Evolutionary conservation across 176 grass and related monocot species (phyloP), one percentile per base, ranked within the genome.

Genomic region (Oryza coarctata): DNA sequence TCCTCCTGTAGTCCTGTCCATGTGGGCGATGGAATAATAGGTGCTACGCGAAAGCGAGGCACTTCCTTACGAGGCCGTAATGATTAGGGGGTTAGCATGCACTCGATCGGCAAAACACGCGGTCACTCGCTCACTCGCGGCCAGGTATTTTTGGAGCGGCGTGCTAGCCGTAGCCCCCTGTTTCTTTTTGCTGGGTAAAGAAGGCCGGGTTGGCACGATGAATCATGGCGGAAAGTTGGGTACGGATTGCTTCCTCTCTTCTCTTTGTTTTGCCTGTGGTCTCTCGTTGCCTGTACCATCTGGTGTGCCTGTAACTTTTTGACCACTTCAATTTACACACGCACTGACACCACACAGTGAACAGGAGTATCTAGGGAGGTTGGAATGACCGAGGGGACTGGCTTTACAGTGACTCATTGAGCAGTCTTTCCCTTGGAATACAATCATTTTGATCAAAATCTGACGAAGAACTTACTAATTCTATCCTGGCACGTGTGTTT

Each of bases 111-210:
- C 49, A 7, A 55, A 22, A 22, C 50, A 15, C 50, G 18, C 50
- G 9, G 18, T 55, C 50, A 55, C 50, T 55, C 18, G 18, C 18
- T 55, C 18, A 6, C 18, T 5, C 38, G 20, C 50, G 47, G 69
- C 77, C 45, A 68, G 87, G 86, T 74, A 88, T 84, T 75, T 88
- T 88, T 88, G 77, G 81, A 68, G 22, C 36, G 76, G 61, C 80
- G 76, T 50, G 81, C 84, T 6, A 25, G 38, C 69, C 13, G 22
- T 58, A 22, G 22, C 36, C 22, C 15, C 45, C 14, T 3, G 75
- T 15, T 79, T 75, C 41, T 50, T 76, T 72, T 47, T 27, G 55
- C 60, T 18, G 23, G 45, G 12, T 68, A 80, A 55, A 52, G 77
- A 35, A 68, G 22, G 64, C 28, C 40, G 15, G 25, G 7, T 60